Percentiles rank a stretch among this genome's conserved stretches.
Evolutionary conservation across 768 basidiomycete species (phyloP).

Genomic region (Mycena galericulata): DNA sequence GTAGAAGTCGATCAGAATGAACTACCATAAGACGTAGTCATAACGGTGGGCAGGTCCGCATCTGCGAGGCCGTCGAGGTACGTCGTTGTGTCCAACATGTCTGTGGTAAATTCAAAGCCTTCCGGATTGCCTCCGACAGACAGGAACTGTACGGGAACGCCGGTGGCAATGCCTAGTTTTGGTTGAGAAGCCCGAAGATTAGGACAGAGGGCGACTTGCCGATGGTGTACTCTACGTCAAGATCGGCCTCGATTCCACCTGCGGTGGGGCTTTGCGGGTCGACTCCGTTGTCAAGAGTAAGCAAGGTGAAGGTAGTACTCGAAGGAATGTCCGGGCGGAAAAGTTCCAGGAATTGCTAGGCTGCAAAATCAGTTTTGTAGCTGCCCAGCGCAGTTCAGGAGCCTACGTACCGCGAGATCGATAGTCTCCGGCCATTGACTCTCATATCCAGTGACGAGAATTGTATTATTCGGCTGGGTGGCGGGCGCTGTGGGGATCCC

Average conservation of each 20-base stretch:
- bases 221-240: constrained; percentile 34
- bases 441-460: constrained; percentile 42
- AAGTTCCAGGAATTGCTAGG: constrained; percentile 33
- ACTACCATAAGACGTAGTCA: constrained; percentile 18
- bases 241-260: constrained; percentile 13
- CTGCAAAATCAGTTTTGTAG: neutral
- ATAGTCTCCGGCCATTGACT: constrained; percentile 19
- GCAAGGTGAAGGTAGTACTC: constrained; percentile 35
- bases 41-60: constrained; percentile 8
- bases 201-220: constrained; percentile 6
- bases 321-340: too few relatives aligned
- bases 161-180: constrained; percentile 14
- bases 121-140: constrained; percentile 5
- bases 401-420: constrained; percentile 30
- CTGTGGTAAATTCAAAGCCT: neutral
- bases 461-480: constrained; percentile 42
- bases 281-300: constrained; percentile 39
- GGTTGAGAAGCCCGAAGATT: neutral
- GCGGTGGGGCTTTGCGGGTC: constrained; percentile 34
- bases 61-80: constrained; percentile 8
- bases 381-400: neutral
- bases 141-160: constrained; percentile 13
- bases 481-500: constrained; percentile 47
- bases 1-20: neutral
- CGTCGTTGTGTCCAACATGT: constrained; percentile 15